Evolutionary conservation across 164 flowering plant species (phyloP), one percentile per base, ranked within the genome.

Genomic region (Vitis labrusca): DNA sequence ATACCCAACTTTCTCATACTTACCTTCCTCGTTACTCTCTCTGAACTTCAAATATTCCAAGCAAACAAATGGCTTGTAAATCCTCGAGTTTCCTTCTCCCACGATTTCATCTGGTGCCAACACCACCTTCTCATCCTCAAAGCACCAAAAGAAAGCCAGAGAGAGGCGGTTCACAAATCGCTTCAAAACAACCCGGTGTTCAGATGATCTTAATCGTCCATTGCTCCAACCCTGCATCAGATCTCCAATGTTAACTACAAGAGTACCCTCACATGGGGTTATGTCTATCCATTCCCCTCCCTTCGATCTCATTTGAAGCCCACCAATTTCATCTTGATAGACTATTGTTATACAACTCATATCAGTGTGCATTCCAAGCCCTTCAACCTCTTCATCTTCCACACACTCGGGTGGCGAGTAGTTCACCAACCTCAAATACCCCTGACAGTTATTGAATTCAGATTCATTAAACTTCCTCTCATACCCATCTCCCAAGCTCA

Each of bases 221-320:
- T 94, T 94, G 77, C 96, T 91, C 97, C 98, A 94, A 47, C 96
- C 98, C 62, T 94, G 94, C 87, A 94, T 57, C 76, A 94, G 60
- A 66, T 94, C 98, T 0, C 98, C 98, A 32, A 94, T 69, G 74
- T 94, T 94, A 66, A 94, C 96, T 5, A 91, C 89, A 12, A 94
- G 79, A 9, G 86, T 78, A 23, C 85, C 88, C 61, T 86, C 86
- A 58, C 85, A 75, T 44, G 97, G 94, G 50, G 60, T 73, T 68
- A 94, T 84, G 64, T 94, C 89, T 76, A 90, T 71, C 97, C 97
- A 94, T 5, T 83, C 66, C 13, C 96, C 94, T 62, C 85, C 87
- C 74, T 78, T 82, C 7, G 93, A 90, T 73, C 88, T 84, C 71
- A 94, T 88, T 72, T 94, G 98, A 1, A 94, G 94, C 30, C 98